phyloP scores from a whole-genome alignment of 2,329 filamentous ascomycete genomes.

The Pseudogymnoascus sp. region DNA sequence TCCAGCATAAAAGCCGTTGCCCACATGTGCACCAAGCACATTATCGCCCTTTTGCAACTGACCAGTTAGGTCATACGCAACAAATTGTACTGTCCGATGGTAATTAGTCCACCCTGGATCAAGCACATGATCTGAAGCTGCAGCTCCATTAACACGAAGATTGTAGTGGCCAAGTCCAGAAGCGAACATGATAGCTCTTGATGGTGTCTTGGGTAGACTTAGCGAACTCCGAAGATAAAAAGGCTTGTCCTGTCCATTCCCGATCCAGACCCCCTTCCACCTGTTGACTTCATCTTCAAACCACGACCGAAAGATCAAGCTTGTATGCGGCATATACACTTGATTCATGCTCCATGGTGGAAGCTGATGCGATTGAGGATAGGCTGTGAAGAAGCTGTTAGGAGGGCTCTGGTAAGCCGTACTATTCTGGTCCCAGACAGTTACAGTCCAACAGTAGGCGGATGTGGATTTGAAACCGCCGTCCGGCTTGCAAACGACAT shows the following conservation, averaged over 20 bases:
- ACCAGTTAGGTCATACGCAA: slow-evolving; percentile 36
- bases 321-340: slow-evolving; percentile 36
- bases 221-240: slow-evolving; percentile 33
- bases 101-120: slow-evolving; percentile 37
- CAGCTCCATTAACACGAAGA: slow-evolving; percentile 31
- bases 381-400: slow-evolving; percentile 35
- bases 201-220: slow-evolving; percentile 25
- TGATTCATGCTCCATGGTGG: slow-evolving; percentile 38
- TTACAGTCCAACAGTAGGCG: slow-evolving; percentile 32
- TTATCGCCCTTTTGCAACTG: slow-evolving; percentile 29
- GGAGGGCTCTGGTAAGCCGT: slow-evolving; percentile 20
- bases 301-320: slow-evolving; percentile 36
- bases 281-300: slow-evolving; percentile 34
- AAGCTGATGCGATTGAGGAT: slow-evolving; percentile 30
- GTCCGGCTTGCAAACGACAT: slow-evolving; percentile 26
- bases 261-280: slow-evolving; percentile 37
- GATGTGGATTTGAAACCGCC: slow-evolving; percentile 32
- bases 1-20: slow-evolving; percentile 41
- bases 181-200: slow-evolving; percentile 31
- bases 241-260: slow-evolving; percentile 34
- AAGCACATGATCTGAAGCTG: slow-evolving; percentile 31
- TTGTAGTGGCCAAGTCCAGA: slow-evolving; percentile 37
- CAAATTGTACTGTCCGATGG: slow-evolving; percentile 36
- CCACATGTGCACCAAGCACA: slow-evolving; percentile 33
- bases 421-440: slow-evolving; percentile 32